Base-by-base conservation (phyloP, 345 rosid genomes). In the Anastatica hierochuntica region DNA sequence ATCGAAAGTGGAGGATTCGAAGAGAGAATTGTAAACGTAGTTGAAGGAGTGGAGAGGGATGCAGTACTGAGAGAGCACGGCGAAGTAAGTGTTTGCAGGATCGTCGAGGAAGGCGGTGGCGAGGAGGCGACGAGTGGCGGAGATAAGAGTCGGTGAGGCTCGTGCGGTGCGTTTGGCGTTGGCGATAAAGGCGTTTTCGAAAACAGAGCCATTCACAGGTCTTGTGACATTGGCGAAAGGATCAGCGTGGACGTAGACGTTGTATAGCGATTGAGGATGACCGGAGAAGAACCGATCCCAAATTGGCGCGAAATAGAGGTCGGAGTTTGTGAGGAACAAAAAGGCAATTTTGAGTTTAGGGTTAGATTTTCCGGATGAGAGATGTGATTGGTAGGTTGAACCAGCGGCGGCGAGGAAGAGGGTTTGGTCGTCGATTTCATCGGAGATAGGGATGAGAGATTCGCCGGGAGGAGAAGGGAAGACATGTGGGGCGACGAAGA, bases 31-130 rank as follows among this genome's bases (percentile, higher is more conserved):
- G 67, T 92, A 88, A 5, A 82, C 78, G 68, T 79, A 88, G 14
- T 43, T 59, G 58, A 92, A 85, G 2, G 94, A 79, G 54, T 79
- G 97, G 12, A 88, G 85, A 16, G 98, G 95, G 58, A 88, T 67
- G 58, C 95, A 92, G 59, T 73, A 62, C 78, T 85, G 97, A 5
- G 98, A 88, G 45, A 92, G 64, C 26, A 92, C 80, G 1, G 87
- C 90, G 65, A 92, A 92, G 75, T 68, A 85, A 6, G 79, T 70
- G 47, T 92, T 88, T 13, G 95, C 79, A 0, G 94, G 94, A 10
- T 92, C 98, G 52, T 92, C 95, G 20, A 92, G 69, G 59, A 92
- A 53, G 14, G 98, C 98, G 10, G 73, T 68, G 27, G 98, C 98
- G 2, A 92, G 76, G 44, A 88, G 86, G 42, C 95, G 88, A 56